Evolutionary conservation across 116 monocot genomes (phyloP), one percentile per base, ranked within the genome.

Genomic region (Thalassia testudinum): DNA sequence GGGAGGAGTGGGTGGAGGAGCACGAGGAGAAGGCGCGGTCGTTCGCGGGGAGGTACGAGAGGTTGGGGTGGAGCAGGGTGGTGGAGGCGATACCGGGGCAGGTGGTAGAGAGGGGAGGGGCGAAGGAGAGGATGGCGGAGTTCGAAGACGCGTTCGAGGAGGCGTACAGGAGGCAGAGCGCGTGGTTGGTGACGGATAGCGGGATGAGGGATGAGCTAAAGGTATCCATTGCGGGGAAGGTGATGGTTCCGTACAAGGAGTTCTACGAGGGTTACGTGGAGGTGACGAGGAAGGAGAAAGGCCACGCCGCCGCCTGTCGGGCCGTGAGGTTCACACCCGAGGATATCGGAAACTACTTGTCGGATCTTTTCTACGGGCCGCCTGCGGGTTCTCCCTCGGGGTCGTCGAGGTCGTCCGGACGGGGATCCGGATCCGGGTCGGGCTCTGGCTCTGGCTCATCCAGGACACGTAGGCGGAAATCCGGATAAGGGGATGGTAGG

Each of bases 141-240:
- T 78, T 78, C 68, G 62, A 52, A 40, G 16, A 16, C 23, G 64
- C 68, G 29, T 74, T 79, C 44, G 67, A 73, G 55, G 74, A 58
- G 47, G 67, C 79, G 21, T 54, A 42, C 42, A 24, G 30, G 38
- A 24, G 20, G n/a, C 63, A 70, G 30, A 30, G 30, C 45, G 56
- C 5, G 20, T 60, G 49, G 56, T 54, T 67, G 43, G 67, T 74
- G 50, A 49, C 28, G 5, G 74, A 79, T 44, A 43, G 17, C 1
- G 17, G 24, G 54, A 56, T 79, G 74, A 66, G 60, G 56, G 70
- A 71, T 42, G 74, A 70, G 70, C 30, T 79, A n/a, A 74, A 54
- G 67, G 37, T 23, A 12, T 54, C 55, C 27, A 59, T 74, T 11
- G 49, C 55, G 23, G 30, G 54, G 6, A 63, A 67, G 66, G 14